phyloP scores from a whole-genome alignment of 176 grass and related monocot species.

The Cymbopogon citratus region DNA sequence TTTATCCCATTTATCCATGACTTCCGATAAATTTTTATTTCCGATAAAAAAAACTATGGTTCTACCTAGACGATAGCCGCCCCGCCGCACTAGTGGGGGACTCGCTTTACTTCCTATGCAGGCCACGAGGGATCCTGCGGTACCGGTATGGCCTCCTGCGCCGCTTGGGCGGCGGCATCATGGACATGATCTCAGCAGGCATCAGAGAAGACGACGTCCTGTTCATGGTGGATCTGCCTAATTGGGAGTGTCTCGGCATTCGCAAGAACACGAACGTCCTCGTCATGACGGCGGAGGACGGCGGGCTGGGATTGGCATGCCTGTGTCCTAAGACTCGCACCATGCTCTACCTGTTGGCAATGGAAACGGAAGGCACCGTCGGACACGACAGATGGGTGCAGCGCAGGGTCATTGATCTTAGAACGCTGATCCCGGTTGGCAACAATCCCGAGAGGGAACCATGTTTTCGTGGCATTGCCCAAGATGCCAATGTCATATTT shows the following conservation, averaged over 20 bases:
- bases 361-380: too few species aligned
- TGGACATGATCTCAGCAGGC: neutral
- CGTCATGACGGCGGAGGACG: neutral
- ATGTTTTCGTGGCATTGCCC: neutral
- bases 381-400: neutral
- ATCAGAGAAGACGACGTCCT: neutral
- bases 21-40: too few species aligned
- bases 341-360: neutral
- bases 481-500: neutral
- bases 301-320: neutral
- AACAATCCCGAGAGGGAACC: neutral
- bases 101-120: too few species aligned
- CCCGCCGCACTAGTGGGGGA: too few species aligned
- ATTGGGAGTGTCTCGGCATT: neutral
- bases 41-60: too few species aligned
- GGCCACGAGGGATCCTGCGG: too few species aligned
- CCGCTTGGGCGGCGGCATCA: too few species aligned
- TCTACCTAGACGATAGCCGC: too few species aligned
- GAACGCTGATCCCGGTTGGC: neutral
- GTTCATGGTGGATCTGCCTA: neutral
- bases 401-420: neutral
- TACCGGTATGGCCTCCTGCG: too few species aligned
- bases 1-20: too few species aligned
- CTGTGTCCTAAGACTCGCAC: neutral
- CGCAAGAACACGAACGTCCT: neutral